Conservation (phyloP, 1,284 basidiomycete species). For the Leccinum huronense region DNA sequence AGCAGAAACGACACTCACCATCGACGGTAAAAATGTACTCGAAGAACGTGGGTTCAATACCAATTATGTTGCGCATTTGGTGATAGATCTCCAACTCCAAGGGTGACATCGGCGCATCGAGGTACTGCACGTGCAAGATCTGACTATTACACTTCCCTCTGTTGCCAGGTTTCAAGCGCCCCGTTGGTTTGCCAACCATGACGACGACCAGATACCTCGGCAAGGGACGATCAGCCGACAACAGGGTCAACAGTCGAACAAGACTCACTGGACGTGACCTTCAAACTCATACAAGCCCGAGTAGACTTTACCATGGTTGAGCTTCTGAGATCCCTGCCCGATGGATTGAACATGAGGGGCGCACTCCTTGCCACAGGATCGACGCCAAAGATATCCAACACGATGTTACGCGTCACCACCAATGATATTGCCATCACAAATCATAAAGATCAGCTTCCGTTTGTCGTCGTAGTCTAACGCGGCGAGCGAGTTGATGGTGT, state of each 20-base stretch:
- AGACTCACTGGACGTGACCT: too few species aligned
- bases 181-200: conserved; percentile 96
- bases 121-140: conserved; percentile 91
- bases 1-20: conserved; percentile 33
- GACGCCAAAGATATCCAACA: conserved; percentile 92
- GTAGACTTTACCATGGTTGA: conserved; percentile 74
- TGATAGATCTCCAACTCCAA: conserved; percentile 84
- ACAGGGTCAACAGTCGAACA: too few species aligned
- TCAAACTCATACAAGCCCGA: too few species aligned
- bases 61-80: conserved; percentile 86
- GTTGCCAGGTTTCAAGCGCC: conserved; percentile 92
- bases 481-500: conserved; percentile 87
- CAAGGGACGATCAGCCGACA: not conserved
- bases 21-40: conserved; percentile 84
- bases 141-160: conserved; percentile 98
- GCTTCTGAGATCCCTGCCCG: conserved; percentile 89
- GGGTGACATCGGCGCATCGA: conserved; percentile 92
- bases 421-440: conserved; percentile 98
- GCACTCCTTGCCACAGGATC: conserved; percentile 84
- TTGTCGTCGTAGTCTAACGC: conserved; percentile 96
- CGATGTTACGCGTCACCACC: conserved; percentile 92
- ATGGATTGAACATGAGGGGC: conserved; percentile 91
- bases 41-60: conserved; percentile 84
- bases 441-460: conserved; percentile 93
- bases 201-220: conserved; percentile 84